A percentile compares a stretch with the other conserved stretches of the same genome.
phyloP scores from a whole-genome alignment of 2,329 filamentous ascomycete genomes.

The Cordyceps militaris region DNA sequence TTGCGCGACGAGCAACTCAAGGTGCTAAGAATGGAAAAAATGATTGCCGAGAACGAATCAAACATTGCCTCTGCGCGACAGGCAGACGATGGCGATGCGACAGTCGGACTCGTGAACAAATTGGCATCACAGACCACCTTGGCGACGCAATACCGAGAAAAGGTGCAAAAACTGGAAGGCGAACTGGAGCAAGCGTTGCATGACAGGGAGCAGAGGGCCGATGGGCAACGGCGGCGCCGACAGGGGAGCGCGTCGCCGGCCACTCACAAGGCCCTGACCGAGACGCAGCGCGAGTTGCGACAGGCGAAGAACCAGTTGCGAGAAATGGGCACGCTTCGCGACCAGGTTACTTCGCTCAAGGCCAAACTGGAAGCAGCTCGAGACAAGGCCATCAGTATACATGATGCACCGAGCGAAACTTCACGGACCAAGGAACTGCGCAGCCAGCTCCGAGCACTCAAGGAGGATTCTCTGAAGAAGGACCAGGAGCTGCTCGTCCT shows the following conservation, averaged over 20 bases:
- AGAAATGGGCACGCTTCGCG: slow-evolving; percentile 43
- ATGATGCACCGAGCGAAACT: slow-evolving; percentile 23
- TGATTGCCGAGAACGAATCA: slow-evolving; percentile 52
- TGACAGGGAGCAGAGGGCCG: slow-evolving; percentile 28
- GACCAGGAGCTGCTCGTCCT: slow-evolving; percentile 44
- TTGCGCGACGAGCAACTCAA: slow-evolving; percentile 62
- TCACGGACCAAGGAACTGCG: slow-evolving; percentile 31
- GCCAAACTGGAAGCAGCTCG: slow-evolving; percentile 34
- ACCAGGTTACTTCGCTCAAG: slow-evolving; percentile 47
- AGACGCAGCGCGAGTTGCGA: slow-evolving; percentile 48
- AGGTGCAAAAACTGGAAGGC: slow-evolving; percentile 52
- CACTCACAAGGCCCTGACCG: slow-evolving; percentile 44
- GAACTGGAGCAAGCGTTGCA: slow-evolving; percentile 36
- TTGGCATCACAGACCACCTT: slow-evolving; percentile 51
- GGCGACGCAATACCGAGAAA: slow-evolving; percentile 50
- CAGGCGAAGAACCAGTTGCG: slow-evolving; percentile 47
- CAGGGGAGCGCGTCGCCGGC: slow-evolving; percentile 39
- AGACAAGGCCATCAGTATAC: slow-evolving; percentile 31
- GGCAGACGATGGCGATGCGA: slow-evolving; percentile 27
- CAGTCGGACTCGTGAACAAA: slow-evolving; percentile 43
- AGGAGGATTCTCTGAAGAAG: slow-evolving; percentile 38
- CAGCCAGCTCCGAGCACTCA: slow-evolving; percentile 35
- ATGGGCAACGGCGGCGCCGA: slow-evolving; percentile 27
- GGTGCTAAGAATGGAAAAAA: slow-evolving; percentile 56
- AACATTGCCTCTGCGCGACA: slow-evolving; percentile 38